Evolutionary conservation across 371 early-diverging fungal species (phyloP), one percentile per base, ranked within the genome.

Genomic region (Mucor racemosus): DNA sequence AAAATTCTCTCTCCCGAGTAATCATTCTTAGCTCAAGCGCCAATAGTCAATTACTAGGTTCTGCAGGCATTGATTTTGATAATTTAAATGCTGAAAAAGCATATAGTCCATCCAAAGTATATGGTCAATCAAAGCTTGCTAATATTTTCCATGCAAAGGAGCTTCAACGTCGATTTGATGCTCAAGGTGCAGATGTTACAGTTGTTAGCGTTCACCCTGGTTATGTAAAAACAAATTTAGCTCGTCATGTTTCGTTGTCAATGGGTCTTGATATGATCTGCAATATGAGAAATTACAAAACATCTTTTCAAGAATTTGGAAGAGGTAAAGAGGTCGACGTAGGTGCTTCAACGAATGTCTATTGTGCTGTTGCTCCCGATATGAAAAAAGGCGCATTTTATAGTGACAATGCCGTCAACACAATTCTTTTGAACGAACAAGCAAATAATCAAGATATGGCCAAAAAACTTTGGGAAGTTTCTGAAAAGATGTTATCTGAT

Each of bases 91-190:
- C 77, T 58, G 64, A 80, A 71, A 57, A 69, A 8, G 53, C 65
- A 36, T 77, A 72, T 39, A 26, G 33, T 26, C 8, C 26, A 3
- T 13, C 21, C 4, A 8, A 15, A 0, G 60, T 56, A 1, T 77
- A 77, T 44, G 61, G 54, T n/a, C 21, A 58, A 57, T 44, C 71
- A 0, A 75, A 72, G 53, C 53, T 70, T 35, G 40, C 26, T 8
- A 46, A 92, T 69, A 60, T 90, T 33, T 71, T 88, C 13, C 89
- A 88, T 74, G 71, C 87, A 6, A 78, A 69, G 11, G 82, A 78
- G 9, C 72, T 92, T 19, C 77, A 79, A 8, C 76, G 81, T 60
- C 77, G 78, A 19, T 66, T 88, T 6, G 65, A 65, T 53, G 41
- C 39, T 11, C 39, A 59, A 39, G 59, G 41, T 3, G 50, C 31